phyloP scores from a whole-genome alignment of 2,329 filamentous ascomycete species.

The Zasmidium angulare region DNA sequence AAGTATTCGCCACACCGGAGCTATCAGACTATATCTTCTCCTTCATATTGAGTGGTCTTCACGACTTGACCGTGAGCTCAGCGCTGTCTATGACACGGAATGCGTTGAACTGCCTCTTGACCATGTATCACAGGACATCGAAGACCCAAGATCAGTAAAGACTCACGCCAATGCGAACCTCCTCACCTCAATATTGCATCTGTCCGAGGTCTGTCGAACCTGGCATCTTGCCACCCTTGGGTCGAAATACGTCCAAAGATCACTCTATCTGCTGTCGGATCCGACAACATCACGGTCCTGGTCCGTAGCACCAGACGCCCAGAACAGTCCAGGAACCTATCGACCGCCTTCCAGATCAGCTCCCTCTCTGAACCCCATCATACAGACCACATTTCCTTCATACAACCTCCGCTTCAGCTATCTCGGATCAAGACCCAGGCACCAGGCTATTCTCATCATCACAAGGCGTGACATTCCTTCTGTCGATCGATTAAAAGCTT shows the following conservation, averaged over 20 bases:
- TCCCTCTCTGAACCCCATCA: conserved; percentile 23
- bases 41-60: conserved; percentile 15
- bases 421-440: conserved; percentile 15
- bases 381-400: conserved; percentile 22
- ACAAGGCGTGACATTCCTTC: conserved; percentile 16
- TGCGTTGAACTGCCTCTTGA: background rate
- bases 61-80: conserved; percentile 5
- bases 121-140: conserved; percentile 9
- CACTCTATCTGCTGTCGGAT: conserved; percentile 22
- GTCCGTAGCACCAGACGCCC: background rate
- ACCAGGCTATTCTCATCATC: conserved; percentile 25
- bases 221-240: conserved; percentile 19
- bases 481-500: conserved; percentile 5
- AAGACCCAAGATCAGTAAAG: conserved; percentile 24
- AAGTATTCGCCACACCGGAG: conserved; percentile 23
- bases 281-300: conserved; percentile 8
- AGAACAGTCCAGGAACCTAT: background rate
- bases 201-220: conserved; percentile 18
- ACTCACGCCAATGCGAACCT: conserved; percentile 14
- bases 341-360: background rate
- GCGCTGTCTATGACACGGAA: too few relatives aligned
- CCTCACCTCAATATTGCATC: conserved; percentile 15
- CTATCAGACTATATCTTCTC: conserved; percentile 20
- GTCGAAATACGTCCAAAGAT: conserved; percentile 16
- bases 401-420: conserved; percentile 28